Conservation (phyloP, 2,329 filamentous ascomycete species). For the Calonectria pseudoreteaudii region DNA sequence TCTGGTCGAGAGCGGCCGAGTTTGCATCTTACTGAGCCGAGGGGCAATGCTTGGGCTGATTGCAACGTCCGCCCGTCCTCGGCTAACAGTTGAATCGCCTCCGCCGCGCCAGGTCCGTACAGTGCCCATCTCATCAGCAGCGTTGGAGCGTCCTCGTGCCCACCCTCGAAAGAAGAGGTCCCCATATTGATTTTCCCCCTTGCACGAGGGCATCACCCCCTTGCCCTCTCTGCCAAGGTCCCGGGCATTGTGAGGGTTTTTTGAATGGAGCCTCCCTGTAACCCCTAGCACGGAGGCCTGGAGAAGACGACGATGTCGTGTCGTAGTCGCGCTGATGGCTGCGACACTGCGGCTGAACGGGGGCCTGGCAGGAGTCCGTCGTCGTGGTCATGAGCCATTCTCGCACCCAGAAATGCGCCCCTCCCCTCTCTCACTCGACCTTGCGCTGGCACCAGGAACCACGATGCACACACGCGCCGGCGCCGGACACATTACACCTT, state of each 20-base stretch:
- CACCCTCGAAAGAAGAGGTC: neutral
- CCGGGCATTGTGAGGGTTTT: slow-evolving; percentile 2
- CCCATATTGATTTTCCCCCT: slow-evolving; percentile 11
- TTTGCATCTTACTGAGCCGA: slow-evolving; percentile 7
- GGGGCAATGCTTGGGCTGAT: slow-evolving; percentile 7
- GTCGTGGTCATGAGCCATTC: slow-evolving; percentile 17
- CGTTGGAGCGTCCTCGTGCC: slow-evolving; percentile 18
- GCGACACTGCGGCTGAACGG: slow-evolving; percentile 25
- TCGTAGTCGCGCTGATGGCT: slow-evolving; percentile 9
- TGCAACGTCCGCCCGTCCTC: slow-evolving; percentile 23
- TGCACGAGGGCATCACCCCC: slow-evolving; percentile 13
- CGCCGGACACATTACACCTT: slow-evolving; percentile 6
- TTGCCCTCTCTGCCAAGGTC: slow-evolving; percentile 11
- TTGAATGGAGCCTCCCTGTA: neutral
- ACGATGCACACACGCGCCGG: neutral
- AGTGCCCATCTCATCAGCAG: neutral
- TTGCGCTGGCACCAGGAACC: neutral
- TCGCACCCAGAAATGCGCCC: neutral
- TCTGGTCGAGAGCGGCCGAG: neutral
- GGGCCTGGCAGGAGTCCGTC: slow-evolving; percentile 3
- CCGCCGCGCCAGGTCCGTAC: slow-evolving; percentile 4
- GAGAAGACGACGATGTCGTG: neutral
- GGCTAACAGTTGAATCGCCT: slow-evolving; percentile 21
- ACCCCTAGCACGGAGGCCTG: slow-evolving; percentile 8
- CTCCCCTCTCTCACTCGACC: neutral